Evolutionary conservation across 2,329 filamentous ascomycete species (phyloP).

Genomic region (Stagonosporopsis tanaceti): DNA sequence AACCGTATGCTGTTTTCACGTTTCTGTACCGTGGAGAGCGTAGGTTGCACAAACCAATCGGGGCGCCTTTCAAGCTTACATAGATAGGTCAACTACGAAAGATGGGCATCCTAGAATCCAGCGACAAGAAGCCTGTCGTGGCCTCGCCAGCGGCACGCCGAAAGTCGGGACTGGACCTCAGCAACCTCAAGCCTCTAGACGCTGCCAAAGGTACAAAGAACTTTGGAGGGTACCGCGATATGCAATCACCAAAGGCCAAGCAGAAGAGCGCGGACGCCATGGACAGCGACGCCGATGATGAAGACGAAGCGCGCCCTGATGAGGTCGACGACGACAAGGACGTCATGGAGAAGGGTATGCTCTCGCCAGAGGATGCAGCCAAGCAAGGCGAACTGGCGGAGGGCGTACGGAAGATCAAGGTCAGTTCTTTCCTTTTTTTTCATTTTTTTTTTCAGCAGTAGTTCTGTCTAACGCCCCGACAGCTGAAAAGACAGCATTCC

Average conservation of each 20-base stretch:
- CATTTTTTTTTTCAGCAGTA: not conserved
- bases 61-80: conserved; percentile 18
- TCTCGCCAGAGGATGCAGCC: conserved; percentile 75
- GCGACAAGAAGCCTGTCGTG: conserved; percentile 63
- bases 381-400: conserved; percentile 79
- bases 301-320: conserved; percentile 71
- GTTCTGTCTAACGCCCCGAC: conserved; percentile 30
- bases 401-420: conserved; percentile 82
- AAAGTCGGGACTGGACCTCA: conserved; percentile 84
- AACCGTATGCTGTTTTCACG: conserved; percentile 95
- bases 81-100: conserved; percentile 86
- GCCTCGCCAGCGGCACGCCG: conserved; percentile 74
- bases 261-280: conserved; percentile 64
- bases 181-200: conserved; percentile 83
- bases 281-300: conserved; percentile 80
- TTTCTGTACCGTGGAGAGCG: conserved; percentile 97
- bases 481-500: conserved; percentile 85
- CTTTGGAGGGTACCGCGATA: conserved; percentile 86
- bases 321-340: conserved; percentile 65
- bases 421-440: conserved; percentile 40
- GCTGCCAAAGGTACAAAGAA: conserved; percentile 81
- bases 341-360: conserved; percentile 59
- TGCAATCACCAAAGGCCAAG: conserved; percentile 61
- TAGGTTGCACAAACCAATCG: conserved; percentile 59
- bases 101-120: conserved; percentile 83